Evolutionary conservation across 495 filamentous ascomycete genomes (phyloP), one percentile per base, ranked within the genome.

Genomic region (Tuber calosporum): DNA sequence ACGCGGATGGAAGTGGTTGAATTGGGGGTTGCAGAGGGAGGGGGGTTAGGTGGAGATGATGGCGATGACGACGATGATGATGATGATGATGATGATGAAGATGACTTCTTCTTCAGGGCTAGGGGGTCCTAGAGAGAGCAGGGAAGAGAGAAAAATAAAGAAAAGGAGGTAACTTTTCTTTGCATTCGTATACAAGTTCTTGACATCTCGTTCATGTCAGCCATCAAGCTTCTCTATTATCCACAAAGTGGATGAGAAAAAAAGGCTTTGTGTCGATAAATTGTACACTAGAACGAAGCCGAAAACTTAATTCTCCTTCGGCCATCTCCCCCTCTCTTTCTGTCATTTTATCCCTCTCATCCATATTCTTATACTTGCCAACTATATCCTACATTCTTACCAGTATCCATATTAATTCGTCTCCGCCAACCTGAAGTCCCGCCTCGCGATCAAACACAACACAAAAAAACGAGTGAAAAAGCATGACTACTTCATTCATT

Each of bases 51-150:
- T 20, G 72, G 72, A 45, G 83, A 83, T 40, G 39, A 40, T 39
- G 84, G 86, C 53, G 87, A 89, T 4, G 87, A 87, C 43, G 79
- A 79, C 1, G 79, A 77, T 9, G 73, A 79, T 41, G 77, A 80
- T 15, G 76, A 79, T 19, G 80, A 79, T 17, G 80, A 81, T 17
- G 76, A 81, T 20, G 79, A 81, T 41, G 73, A 80, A n/a, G n/a
- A n/a, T n/a, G n/a, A n/a, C n/a, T n/a, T n/a, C 45, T 80, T 80
- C 67, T 80, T 80, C 70, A 58, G 67, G 30, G 76, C 42, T 22
- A 77, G 76, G 45, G 70, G 76, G 68, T 77, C 68, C 39, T 78
- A 77, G 75, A 69, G 20, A 13, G 70, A 30, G 36, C 34, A 45
- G 68, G 3, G 4, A 13, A 15, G 26, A 34, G 53, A 30, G 3